These are phyloP conservation scores for Aulographum hederae DNA, from an alignment of 2,329 filamentous ascomycete genomes.

Conservation along the genomic window DNA sequence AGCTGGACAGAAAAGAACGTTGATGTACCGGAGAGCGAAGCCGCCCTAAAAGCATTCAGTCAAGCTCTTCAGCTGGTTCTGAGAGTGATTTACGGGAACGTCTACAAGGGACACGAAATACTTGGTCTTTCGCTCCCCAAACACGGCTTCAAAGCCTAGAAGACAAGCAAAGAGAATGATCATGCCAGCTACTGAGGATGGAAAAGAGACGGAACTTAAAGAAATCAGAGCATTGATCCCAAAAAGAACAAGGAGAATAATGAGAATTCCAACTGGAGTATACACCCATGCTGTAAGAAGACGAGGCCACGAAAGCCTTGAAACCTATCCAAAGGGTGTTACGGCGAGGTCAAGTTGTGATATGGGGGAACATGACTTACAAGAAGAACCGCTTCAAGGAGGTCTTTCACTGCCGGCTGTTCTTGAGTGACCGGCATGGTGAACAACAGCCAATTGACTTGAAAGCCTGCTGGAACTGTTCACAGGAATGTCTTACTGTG, in stretches of 20 bases:
- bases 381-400: constrained; percentile 2
- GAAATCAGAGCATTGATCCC: constrained; percentile 23
- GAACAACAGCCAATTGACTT: too few species aligned
- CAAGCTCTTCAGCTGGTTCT: constrained; percentile 1
- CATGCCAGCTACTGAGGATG: constrained; percentile 40
- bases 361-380: constrained; percentile 1
- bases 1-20: constrained; percentile 38
- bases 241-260: constrained; percentile 22
- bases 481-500: too few species aligned
- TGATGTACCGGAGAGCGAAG: constrained; percentile 41
- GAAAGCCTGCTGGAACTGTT: too few species aligned
- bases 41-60: constrained; percentile 23
- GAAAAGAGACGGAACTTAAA: constrained; percentile 34
- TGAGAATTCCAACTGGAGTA: constrained; percentile 25
- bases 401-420: constrained; percentile 2
- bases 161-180: constrained; percentile 34
- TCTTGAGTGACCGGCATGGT: neutral
- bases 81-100: constrained; percentile 27
- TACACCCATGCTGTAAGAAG: constrained; percentile 26
- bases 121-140: constrained; percentile 32
- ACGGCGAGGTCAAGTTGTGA: neutral
- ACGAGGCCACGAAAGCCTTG: constrained; percentile 9
- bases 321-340: constrained; percentile 5
- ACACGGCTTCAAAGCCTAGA: constrained; percentile 25
- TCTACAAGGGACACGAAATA: constrained; percentile 32